phyloP scores from a whole-genome alignment of 495 filamentous ascomycete species.

The Thozetella sp. region DNA sequence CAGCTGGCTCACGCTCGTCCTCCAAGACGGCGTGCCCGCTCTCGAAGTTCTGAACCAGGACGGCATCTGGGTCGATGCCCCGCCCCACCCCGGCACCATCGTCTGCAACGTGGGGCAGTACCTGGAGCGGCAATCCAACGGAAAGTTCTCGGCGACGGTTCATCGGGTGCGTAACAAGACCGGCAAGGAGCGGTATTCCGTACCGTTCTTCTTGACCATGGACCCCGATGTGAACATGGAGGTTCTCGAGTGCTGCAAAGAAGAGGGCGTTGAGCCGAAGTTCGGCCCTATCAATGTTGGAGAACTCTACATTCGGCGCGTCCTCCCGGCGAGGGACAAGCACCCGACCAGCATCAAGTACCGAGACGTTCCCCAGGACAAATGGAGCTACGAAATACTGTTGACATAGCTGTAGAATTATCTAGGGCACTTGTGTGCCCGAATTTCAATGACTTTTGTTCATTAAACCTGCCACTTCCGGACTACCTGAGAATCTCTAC shows the following conservation, averaged over 20 bases:
- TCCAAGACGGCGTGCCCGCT: slow-evolving; percentile 42
- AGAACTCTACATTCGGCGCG: not conserved
- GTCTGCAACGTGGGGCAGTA: slow-evolving; percentile 56
- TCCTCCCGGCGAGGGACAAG: not conserved
- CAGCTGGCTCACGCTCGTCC: slow-evolving; percentile 43
- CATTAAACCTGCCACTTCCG: too few species aligned
- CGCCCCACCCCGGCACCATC: slow-evolving; percentile 37
- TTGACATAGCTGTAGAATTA: not conserved
- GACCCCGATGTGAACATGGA: not conserved
- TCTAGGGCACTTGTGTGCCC: too few species aligned
- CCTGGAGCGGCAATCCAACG: slow-evolving; percentile 45
- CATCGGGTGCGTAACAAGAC: slow-evolving; percentile 45
- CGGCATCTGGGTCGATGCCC: slow-evolving; percentile 39
- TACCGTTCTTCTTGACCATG: slow-evolving; percentile 16
- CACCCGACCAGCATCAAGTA: slow-evolving; percentile 1
- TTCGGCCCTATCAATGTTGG: not conserved
- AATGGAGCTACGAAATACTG: not conserved
- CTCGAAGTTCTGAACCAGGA: slow-evolving; percentile 42
- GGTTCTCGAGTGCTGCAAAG: not conserved
- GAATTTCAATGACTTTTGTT: too few species aligned
- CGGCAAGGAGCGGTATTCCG: slow-evolving; percentile 28
- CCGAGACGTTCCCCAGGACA: not conserved
- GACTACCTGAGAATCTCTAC: too few species aligned
- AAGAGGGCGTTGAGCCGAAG: not conserved
- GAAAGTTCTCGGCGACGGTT: slow-evolving; percentile 47